Evolutionary conservation across 805 yeast species (phyloP).

Genomic region (Saccharomyces eubayanus): DNA sequence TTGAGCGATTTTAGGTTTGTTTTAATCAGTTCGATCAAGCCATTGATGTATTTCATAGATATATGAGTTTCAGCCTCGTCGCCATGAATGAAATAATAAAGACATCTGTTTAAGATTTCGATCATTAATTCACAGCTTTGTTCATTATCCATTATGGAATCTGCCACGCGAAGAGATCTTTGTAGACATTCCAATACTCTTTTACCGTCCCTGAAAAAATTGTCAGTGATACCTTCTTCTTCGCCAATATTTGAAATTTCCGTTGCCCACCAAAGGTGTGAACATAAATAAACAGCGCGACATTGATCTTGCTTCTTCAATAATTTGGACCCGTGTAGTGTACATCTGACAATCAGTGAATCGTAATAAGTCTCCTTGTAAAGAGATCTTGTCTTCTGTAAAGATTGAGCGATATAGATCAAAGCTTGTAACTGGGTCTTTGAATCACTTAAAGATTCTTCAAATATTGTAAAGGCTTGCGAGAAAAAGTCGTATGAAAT

Average conservation of each 20-base stretch:
- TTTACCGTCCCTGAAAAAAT: constrained; percentile 44
- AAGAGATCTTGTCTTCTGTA: constrained; percentile 45
- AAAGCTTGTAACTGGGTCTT: constrained; percentile 46
- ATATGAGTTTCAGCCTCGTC: constrained; percentile 32
- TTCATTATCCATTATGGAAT: constrained; percentile 75
- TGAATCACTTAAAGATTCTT: constrained; percentile 50
- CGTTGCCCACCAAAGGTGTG: constrained; percentile 92
- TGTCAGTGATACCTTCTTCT: constrained; percentile 32
- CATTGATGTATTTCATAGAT: constrained; percentile 69
- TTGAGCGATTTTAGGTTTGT: constrained; percentile 40
- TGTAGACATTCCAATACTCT: constrained; percentile 87
- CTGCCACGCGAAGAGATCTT: constrained; percentile 81
- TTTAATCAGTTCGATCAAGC: constrained; percentile 73
- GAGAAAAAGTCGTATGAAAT: constrained; percentile 82
- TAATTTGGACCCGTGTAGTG: constrained; percentile 80
- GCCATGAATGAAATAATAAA: constrained; percentile 62
- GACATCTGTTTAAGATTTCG: constrained; percentile 78
- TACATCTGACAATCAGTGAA: constrained; percentile 71
- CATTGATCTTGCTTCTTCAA: constrained; percentile 92
- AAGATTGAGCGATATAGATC: constrained; percentile 40
- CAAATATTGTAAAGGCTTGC: constrained; percentile 80
- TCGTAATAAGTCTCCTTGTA: constrained; percentile 47
- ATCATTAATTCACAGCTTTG: constrained; percentile 70
- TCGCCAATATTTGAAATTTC: constrained; percentile 45
- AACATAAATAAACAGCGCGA: constrained; percentile 72